Evolutionary conservation across 2,329 filamentous ascomycete genomes (phyloP).

Genomic region (Aureobasidium sp.): DNA sequence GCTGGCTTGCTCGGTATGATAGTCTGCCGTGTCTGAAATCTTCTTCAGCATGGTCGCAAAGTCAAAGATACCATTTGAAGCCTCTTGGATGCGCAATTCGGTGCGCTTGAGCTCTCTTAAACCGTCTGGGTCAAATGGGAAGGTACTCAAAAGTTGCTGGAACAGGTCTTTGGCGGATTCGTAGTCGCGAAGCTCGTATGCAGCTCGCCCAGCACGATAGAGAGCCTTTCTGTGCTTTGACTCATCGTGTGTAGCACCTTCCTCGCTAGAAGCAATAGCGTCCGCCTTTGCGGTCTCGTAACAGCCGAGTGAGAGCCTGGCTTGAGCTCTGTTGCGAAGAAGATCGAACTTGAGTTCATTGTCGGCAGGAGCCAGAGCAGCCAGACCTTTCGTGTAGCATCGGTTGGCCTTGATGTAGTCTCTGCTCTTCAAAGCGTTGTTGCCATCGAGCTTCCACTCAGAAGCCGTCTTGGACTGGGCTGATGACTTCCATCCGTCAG

Average conservation of each 20-base stretch:
- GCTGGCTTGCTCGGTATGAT: background rate
- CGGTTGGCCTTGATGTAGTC: slow-evolving; percentile 1
- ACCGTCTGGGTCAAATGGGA: background rate
- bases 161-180: background rate
- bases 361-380: background rate
- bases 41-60: background rate
- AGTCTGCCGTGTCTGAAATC: background rate
- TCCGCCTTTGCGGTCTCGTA: background rate
- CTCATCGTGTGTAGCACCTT: background rate
- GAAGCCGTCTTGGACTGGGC: background rate
- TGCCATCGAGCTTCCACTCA: background rate
- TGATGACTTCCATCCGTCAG: background rate
- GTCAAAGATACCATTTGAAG: background rate
- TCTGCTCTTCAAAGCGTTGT: background rate
- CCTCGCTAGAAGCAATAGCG: background rate
- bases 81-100: background rate
- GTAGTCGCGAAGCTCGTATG: background rate
- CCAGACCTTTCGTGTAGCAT: background rate
- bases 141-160: background rate
- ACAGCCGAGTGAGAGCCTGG: background rate
- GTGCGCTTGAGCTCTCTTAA: background rate
- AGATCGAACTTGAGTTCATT: background rate
- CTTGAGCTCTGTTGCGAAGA: background rate
- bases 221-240: background rate
- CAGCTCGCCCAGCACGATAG: background rate